These are phyloP conservation scores for Neurospora crassa DNA, from an alignment of 2,329 filamentous ascomycete species.

Conservation along the genomic window DNA sequence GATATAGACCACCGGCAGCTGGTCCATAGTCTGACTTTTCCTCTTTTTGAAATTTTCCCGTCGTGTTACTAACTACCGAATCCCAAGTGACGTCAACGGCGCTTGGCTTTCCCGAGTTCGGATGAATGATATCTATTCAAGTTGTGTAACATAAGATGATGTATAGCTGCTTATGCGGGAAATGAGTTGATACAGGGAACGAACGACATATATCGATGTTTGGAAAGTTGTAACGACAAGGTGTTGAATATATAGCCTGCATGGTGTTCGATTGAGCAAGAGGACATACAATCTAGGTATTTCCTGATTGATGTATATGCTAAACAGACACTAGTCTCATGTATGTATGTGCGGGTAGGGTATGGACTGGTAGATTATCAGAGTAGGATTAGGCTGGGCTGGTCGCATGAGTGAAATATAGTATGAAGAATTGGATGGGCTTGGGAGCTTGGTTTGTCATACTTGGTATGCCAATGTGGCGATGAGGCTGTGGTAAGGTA, in stretches of 20 bases:
- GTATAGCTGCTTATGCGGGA: not conserved
- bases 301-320: not conserved
- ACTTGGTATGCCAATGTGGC: not conserved
- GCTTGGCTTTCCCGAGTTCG: not conserved
- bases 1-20: not conserved
- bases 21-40: not conserved
- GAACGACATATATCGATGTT: not conserved
- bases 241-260: not conserved
- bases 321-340: not conserved
- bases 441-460: not conserved
- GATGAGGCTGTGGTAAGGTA: not conserved
- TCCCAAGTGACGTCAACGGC: not conserved
- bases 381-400: not conserved
- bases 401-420: not conserved
- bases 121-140: not conserved
- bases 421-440: not conserved
- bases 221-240: not conserved
- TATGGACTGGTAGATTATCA: not conserved
- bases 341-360: not conserved
- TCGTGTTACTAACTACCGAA: not conserved
- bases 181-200: not conserved
- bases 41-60: not conserved
- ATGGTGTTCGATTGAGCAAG: not conserved
- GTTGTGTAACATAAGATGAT: not conserved
- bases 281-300: not conserved